These are phyloP conservation scores for Aspergillus conjunctus DNA, from an alignment of 495 filamentous ascomycete genomes.

Conservation along the genomic window DNA sequence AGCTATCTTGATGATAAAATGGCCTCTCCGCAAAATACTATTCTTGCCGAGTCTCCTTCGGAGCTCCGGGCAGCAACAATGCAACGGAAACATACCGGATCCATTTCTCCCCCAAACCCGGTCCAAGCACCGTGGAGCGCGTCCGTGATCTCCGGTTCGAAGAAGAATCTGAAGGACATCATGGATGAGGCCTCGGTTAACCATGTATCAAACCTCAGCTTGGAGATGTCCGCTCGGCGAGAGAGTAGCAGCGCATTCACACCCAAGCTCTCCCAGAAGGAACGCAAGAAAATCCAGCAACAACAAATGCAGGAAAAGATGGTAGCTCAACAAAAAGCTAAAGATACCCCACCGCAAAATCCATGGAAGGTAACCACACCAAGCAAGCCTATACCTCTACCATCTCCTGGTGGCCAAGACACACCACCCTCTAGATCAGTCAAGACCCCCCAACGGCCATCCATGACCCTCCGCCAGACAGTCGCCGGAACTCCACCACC, in stretches of 20 bases:
- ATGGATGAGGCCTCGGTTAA: constrained; percentile 72
- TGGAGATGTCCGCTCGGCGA: constrained; percentile 60
- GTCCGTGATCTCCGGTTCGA: constrained; percentile 56
- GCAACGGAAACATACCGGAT: constrained; percentile 26
- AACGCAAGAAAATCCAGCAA: constrained; percentile 81
- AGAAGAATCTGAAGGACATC: constrained; percentile 80
- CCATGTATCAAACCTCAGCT: constrained; percentile 68
- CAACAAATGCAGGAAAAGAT: constrained; percentile 61
- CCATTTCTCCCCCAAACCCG: constrained; percentile 18
- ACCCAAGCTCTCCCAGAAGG: constrained; percentile 80
- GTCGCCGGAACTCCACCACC: constrained; percentile 53
- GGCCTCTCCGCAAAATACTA: constrained; percentile 30
- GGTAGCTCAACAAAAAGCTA: constrained; percentile 48
- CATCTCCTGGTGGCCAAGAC: constrained; percentile 27
- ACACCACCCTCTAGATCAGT: constrained; percentile 25
- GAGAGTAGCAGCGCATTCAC: constrained; percentile 37
- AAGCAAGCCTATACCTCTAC: constrained; percentile 25
- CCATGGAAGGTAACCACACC: constrained; percentile 70
- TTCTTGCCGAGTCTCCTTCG: constrained; percentile 36
- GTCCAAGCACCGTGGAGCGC: constrained; percentile 61
- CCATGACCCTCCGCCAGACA: constrained; percentile 66
- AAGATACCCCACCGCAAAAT: constrained; percentile 53
- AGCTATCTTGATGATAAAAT: constrained; percentile 40
- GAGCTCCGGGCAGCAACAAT: constrained; percentile 29
- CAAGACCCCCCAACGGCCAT: constrained; percentile 44